Base-by-base conservation (phyloP, 2,329 filamentous ascomycete genomes). In the Rutstroemia sydowiana region DNA sequence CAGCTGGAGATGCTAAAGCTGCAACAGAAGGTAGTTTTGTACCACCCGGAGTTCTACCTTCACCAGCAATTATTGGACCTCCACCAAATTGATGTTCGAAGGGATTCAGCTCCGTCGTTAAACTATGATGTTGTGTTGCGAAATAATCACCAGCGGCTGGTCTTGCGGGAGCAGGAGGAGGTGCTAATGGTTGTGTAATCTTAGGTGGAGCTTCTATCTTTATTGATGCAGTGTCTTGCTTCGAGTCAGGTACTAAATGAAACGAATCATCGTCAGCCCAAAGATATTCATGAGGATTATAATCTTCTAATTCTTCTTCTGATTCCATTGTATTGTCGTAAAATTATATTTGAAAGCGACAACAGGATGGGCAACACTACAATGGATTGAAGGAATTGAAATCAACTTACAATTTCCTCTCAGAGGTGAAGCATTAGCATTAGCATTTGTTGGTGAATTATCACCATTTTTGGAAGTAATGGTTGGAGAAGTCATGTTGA, bases 41-140 rank as follows among this genome's bases (percentile, higher is more conserved):
- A 58, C 81, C 85, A 61, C 88, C 87, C 14, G 92, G 90, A 30
- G 92, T 95, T 68, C 95, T 88, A 70, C 76, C 72, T 50, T 73
- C 73, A 56, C 79, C 69, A 36, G 74, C 76, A 39, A 82, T 84
- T 68, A 32, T 8, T 20, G 37, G 37, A 32, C 45, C 45, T 20
- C 51, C 51, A 11, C 30, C 51, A 14, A 98, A 98, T 6, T 92
- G 96, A 70, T 93, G 88, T 69, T 97, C 93, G 65, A 98, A 97
- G 8, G 93, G 92, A 70, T 98, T 97, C 55, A 90, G 90, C 74
- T 97, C 93, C 68, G 87, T 79, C 62, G 80, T 84, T 66, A 90
- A 70, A 48, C 59, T 55, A 7, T 43, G 20, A 20, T 37, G 16
- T 21, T 44, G 48, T 30, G 34, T 51, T 9, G 30, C 32, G 68